Evolutionary conservation across 2,329 filamentous ascomycete species (phyloP).

Genomic region (Endocalyx cinctus): DNA sequence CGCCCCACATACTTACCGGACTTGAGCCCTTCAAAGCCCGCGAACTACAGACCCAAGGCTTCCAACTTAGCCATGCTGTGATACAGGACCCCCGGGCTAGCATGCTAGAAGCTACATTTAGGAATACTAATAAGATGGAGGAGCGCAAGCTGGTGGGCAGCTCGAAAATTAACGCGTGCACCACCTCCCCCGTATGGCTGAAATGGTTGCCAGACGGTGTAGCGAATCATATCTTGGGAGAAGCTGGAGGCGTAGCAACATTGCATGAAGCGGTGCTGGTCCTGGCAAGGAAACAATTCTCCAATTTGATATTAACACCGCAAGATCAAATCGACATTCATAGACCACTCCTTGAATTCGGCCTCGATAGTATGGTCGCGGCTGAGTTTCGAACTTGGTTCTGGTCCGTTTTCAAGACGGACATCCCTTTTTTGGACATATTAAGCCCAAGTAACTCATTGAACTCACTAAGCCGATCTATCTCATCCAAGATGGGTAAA

Average conservation of each 20-base stretch:
- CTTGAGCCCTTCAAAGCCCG: constrained; percentile 10
- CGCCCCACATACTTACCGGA: constrained; percentile 17
- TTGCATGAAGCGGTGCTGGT: constrained; percentile 6
- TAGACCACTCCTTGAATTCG: constrained; percentile 17
- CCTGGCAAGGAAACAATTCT: constrained; percentile 8
- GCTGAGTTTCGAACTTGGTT: constrained; percentile 31
- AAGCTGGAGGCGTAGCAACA: constrained; percentile 13
- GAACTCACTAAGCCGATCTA: too few relatives aligned
- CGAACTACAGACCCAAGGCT: constrained; percentile 12
- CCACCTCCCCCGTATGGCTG: neutral
- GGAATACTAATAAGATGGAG: constrained; percentile 14
- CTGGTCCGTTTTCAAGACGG: constrained; percentile 25
- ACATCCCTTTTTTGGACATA: constrained; percentile 26
- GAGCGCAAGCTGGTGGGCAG: too few relatives aligned
- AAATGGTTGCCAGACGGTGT: neutral
- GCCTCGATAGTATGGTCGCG: constrained; percentile 32
- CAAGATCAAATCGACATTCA: constrained; percentile 10
- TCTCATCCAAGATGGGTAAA: too few relatives aligned
- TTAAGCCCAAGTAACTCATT: too few relatives aligned
- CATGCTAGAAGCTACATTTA: constrained; percentile 3
- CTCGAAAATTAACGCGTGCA: neutral
- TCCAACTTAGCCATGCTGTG: constrained; percentile 8
- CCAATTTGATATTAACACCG: constrained; percentile 9
- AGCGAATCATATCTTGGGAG: neutral
- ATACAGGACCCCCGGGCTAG: constrained; percentile 10